These are phyloP conservation scores for Podosphaera aphanis DNA, from an alignment of 2,329 filamentous ascomycete species.

Conservation along the genomic window DNA sequence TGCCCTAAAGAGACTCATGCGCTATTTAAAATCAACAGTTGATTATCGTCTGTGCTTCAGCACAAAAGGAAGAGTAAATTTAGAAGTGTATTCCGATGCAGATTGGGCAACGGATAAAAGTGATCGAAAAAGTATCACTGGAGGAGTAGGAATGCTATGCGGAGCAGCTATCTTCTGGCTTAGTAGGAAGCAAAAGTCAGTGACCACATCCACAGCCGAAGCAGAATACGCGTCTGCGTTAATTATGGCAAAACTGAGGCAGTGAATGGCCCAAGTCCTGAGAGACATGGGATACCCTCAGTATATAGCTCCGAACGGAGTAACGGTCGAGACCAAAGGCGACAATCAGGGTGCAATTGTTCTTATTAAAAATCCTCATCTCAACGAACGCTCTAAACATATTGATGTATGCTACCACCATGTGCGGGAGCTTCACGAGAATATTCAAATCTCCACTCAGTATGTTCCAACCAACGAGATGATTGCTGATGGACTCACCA, in stretches of 20 bases:
- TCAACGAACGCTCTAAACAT: not conserved
- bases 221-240: not conserved
- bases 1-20: not conserved
- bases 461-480: not conserved
- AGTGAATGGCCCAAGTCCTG: not conserved
- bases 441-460: not conserved
- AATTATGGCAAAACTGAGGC: not conserved
- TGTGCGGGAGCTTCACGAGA: not conserved
- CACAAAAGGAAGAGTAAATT: not conserved
- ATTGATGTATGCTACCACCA: not conserved
- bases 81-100: not conserved
- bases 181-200: too few relatives aligned
- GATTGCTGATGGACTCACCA: not conserved
- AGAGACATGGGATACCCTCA: not conserved
- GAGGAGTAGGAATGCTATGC: too few relatives aligned
- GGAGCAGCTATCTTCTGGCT: not conserved
- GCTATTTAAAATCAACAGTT: not conserved
- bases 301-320: not conserved
- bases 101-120: too few relatives aligned
- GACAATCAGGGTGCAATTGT: not conserved
- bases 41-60: too few relatives aligned
- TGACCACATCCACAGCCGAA: not conserved
- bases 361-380: not conserved
- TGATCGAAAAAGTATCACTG: too few relatives aligned
- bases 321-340: not conserved